Evolutionary conservation across 371 early-diverging fungal species (phyloP).

Genomic region (Sporodiniella umbellata): DNA sequence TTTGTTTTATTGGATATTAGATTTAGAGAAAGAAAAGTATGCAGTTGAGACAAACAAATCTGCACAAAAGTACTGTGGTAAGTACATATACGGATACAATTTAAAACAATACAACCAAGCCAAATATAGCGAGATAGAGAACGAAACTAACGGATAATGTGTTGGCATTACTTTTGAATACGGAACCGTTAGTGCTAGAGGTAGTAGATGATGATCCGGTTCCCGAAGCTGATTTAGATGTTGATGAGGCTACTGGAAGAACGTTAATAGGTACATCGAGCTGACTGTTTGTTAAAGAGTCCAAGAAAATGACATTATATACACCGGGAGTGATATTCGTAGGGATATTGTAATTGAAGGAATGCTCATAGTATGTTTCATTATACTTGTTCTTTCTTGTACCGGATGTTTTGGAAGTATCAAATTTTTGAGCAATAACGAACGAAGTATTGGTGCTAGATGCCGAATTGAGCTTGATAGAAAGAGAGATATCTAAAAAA

Average conservation of each 20-base stretch:
- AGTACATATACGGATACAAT: no score
- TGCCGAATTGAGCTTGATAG: conserved; percentile 17
- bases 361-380: conserved; percentile 40
- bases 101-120: no score
- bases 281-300: conserved; percentile 28
- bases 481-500: conserved; percentile 15
- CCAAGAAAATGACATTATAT: conserved; percentile 42
- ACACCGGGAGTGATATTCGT: conserved; percentile 29
- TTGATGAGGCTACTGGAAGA: conserved; percentile 31
- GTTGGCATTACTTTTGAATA: conserved; percentile 9
- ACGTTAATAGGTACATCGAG: conserved; percentile 37
- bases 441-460: conserved; percentile 5
- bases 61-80: background rate
- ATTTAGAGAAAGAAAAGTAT: no score
- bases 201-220: conserved; percentile 6
- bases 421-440: conserved; percentile 26
- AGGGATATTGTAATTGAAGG: conserved; percentile 42
- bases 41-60: background rate
- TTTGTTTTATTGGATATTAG: no score
- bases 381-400: conserved; percentile 27
- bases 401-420: conserved; percentile 31
- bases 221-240: conserved; percentile 12
- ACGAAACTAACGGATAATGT: conserved; percentile 16
- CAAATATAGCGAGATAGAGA: conserved; percentile 16
- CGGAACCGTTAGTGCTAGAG: conserved; percentile 11